A percentile compares a stretch with the other conserved stretches of the same genome.
phyloP scores from a whole-genome alignment of 1,139 yeast species.

The Taphrina deformans region DNA sequence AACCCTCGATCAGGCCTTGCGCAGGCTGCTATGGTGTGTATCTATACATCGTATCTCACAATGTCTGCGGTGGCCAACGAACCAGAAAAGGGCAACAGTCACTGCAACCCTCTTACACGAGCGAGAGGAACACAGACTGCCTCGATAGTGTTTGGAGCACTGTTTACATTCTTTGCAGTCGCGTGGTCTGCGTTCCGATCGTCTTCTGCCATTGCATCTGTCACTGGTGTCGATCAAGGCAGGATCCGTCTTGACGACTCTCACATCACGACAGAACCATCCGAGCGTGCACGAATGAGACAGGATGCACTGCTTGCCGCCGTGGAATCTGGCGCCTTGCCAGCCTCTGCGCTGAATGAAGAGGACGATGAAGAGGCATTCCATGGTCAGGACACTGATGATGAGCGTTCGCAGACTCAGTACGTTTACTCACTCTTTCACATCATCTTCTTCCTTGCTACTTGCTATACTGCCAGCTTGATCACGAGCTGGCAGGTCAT shows the following conservation, averaged over 20 bases:
- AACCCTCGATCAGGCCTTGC: constrained; percentile 97
- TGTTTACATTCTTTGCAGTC: constrained; percentile 89
- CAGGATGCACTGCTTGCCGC: constrained; percentile 89
- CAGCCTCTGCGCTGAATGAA: constrained; percentile 84
- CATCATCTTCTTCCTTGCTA: constrained; percentile 86
- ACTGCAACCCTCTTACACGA: constrained; percentile 87
- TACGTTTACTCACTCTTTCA: constrained; percentile 73
- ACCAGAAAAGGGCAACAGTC: constrained; percentile 72
- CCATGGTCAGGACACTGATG: constrained; percentile 51
- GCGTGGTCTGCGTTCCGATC: constrained; percentile 98
- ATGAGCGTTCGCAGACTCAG: constrained; percentile 50
- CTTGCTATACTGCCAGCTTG: constrained; percentile 94
- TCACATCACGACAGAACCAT: constrained; percentile 56
- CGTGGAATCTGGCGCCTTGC: constrained; percentile 84
- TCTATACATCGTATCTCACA: constrained; percentile 87
- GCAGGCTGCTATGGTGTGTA: constrained; percentile 92
- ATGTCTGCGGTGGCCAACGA: constrained; percentile 95
- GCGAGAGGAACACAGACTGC: constrained; percentile 88
- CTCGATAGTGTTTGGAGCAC: constrained; percentile 83
- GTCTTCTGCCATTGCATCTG: constrained; percentile 58
- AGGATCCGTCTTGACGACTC: constrained; percentile 41
- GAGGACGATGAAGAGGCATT: constrained; percentile 45
- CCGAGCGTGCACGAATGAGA: constrained; percentile 70
- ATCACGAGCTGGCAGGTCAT: constrained; percentile 55
- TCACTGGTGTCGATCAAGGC: constrained; percentile 29